Percentiles rank a stretch among this genome's conserved stretches.
Evolutionary conservation across 768 basidiomycete genomes (phyloP).

Genomic region (Boletus edulis): DNA sequence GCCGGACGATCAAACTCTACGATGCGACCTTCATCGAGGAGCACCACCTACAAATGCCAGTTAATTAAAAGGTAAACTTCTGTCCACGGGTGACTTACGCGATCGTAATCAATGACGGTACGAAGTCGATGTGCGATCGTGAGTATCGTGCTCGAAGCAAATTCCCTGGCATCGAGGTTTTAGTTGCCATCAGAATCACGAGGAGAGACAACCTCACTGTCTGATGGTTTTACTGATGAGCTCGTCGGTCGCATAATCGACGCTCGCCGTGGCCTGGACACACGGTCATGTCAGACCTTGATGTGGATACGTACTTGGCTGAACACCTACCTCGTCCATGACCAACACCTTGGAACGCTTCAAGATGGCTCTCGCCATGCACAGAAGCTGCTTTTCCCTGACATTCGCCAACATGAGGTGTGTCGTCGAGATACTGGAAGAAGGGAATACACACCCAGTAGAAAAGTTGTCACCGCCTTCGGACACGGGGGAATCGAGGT

Average conservation of each 20-base stretch:
- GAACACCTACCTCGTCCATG: slow-evolving; percentile 72
- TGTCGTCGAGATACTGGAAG: background rate
- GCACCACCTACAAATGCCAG: slow-evolving; percentile 52
- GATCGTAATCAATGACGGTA: slow-evolving; percentile 82
- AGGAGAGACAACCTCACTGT: slow-evolving; percentile 47
- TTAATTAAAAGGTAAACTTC: slow-evolving; percentile 10
- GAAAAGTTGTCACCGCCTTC: slow-evolving; percentile 92
- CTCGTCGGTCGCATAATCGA: slow-evolving; percentile 88
- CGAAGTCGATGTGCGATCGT: slow-evolving; percentile 81
- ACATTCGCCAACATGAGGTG: slow-evolving; percentile 1
- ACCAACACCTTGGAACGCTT: slow-evolving; percentile 74
- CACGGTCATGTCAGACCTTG: slow-evolving; percentile 1
- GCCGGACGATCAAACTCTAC: slow-evolving; percentile 72
- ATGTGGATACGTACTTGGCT: background rate
- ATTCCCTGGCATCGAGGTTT: slow-evolving; percentile 47
- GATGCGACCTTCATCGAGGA: slow-evolving; percentile 76
- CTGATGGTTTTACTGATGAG: slow-evolving; percentile 79
- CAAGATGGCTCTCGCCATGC: slow-evolving; percentile 85
- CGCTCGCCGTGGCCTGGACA: slow-evolving; percentile 64
- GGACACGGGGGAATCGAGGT: slow-evolving; percentile 69
- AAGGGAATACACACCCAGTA: slow-evolving; percentile 52
- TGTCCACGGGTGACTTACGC: slow-evolving; percentile 43
- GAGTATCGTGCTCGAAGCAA: slow-evolving; percentile 76
- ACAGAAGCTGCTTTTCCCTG: slow-evolving; percentile 81
- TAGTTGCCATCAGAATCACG: background rate